Evolutionary conservation across 106 monocot species (phyloP), one percentile per base, ranked within the genome.

Genomic region (Allium cepa): DNA sequence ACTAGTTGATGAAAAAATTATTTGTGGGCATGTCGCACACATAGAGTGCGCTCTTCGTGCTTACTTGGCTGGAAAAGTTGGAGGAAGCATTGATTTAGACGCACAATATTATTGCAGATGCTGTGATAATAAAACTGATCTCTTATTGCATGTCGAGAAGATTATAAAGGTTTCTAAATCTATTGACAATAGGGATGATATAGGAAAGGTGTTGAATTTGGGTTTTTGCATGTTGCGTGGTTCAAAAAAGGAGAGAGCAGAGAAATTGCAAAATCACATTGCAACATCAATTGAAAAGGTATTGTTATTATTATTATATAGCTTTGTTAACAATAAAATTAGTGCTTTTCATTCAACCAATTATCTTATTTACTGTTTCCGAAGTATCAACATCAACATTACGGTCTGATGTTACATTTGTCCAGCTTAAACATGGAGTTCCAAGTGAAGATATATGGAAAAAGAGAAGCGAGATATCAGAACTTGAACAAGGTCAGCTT

Each of bases 11-110:
- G 72, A 77, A 45, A 73, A 74, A 1, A 59, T 61, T 60, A 76
- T 80, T 2, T 93, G 93, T 73, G 93, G 93, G 26, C 93, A 93
- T 82, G 71, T 75, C 63, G 86, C 89, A 49, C 93, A 93, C 69
- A 16, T 89, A 45, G 86, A 89, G 18, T 93, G 93, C 71, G 86
- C 89, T 75, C 79, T 86, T 66, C 89, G 88, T 49, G 71, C 79
- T 66, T 86, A 75, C 53, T 66, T 93, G 75, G 93, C 89, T 63
- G 93, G 93, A 45, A 88, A 85, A 50, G 86, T 93, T 57, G 79
- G 86, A 69, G 93, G 89, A 71, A 71, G 66, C 66, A 84, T 94
- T 72, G 68, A 67, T 66, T 80, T 94, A 68, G 87, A 94, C 82
- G 84, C 72, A 8, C 79, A 90, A 62, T 94, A 94, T 74, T 94